Evolutionary conservation across 495 filamentous ascomycete species (phyloP).

Genomic region (Schizothecium vesticola): DNA sequence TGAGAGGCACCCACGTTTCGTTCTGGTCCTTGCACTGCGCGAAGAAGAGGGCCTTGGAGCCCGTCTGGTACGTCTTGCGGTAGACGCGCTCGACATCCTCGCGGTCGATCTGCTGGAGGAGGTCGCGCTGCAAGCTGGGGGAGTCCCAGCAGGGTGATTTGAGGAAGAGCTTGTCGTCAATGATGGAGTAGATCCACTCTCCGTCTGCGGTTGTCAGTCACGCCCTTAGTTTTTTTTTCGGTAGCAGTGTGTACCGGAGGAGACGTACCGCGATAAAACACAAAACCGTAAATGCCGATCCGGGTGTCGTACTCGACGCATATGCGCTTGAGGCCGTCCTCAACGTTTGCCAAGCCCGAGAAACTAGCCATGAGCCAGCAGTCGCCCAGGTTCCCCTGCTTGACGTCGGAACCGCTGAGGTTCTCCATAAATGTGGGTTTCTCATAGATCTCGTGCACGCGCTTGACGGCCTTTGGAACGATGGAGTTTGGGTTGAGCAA

Average conservation of each 20-base stretch:
- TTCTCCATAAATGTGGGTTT: conserved; percentile 78
- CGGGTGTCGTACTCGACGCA: conserved; percentile 72
- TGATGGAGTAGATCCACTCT: conserved; percentile 88
- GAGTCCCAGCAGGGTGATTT: conserved; percentile 76
- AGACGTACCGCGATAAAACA: conserved; percentile 64
- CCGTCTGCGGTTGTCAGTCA: conserved; percentile 52
- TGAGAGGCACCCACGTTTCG: conserved; percentile 89
- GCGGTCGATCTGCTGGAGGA: conserved; percentile 53
- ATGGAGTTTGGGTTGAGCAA: conserved; percentile 35
- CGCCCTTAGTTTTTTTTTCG: background rate
- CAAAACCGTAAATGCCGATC: conserved; percentile 92
- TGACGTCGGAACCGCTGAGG: conserved; percentile 71
- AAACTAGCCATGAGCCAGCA: conserved; percentile 94
- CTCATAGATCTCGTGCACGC: conserved; percentile 81
- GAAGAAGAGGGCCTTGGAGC: conserved; percentile 79
- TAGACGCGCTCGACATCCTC: conserved; percentile 71
- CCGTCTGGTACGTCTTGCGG: conserved; percentile 70
- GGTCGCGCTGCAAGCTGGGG: conserved; percentile 48
- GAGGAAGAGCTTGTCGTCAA: conserved; percentile 77
- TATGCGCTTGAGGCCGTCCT: conserved; percentile 68
- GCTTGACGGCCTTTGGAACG: conserved; percentile 60
- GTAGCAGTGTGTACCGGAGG: background rate
- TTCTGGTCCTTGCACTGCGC: conserved; percentile 80
- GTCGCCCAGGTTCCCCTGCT: conserved; percentile 76
- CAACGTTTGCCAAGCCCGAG: conserved; percentile 73